phyloP scores from a whole-genome alignment of 345 rosid species.

The Syzygium oleosum region DNA sequence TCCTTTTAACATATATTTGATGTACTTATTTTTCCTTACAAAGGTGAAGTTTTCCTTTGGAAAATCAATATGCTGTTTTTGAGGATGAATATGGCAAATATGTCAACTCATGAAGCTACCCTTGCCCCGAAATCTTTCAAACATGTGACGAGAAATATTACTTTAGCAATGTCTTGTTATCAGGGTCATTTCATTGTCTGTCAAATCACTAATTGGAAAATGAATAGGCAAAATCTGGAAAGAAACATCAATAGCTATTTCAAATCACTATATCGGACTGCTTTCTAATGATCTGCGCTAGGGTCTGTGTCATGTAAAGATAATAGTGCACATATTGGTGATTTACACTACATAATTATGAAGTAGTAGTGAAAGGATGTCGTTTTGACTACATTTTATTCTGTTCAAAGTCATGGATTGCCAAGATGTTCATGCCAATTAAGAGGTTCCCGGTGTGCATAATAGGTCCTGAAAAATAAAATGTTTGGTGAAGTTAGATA shows the following conservation, averaged over 20 bases:
- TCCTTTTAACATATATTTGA: not conserved
- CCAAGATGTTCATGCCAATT: not conserved
- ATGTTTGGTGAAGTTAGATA: not conserved
- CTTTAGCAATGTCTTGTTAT: not conserved
- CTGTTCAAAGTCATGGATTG: not conserved
- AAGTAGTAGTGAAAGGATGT: not conserved
- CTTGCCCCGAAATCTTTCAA: not conserved
- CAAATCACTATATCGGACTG: not conserved
- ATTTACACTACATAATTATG: not conserved
- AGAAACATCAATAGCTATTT: not conserved
- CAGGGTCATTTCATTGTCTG: not conserved
- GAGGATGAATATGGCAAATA: not conserved
- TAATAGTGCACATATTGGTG: not conserved
- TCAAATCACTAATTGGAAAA: not conserved
- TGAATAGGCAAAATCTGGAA: not conserved
- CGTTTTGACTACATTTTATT: not conserved
- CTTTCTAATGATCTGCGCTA: not conserved
- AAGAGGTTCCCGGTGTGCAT: not conserved
- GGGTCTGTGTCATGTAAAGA: not conserved
- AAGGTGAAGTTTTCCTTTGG: not conserved
- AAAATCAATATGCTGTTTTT: not conserved
- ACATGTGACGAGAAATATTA: not conserved
- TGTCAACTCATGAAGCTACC: not conserved
- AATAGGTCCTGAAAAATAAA: not conserved
- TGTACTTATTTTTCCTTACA: not conserved